These are phyloP conservation scores for Funneliformis mosseae DNA, from an alignment of 192 early-diverging fungal genomes.

Conservation along the genomic window DNA sequence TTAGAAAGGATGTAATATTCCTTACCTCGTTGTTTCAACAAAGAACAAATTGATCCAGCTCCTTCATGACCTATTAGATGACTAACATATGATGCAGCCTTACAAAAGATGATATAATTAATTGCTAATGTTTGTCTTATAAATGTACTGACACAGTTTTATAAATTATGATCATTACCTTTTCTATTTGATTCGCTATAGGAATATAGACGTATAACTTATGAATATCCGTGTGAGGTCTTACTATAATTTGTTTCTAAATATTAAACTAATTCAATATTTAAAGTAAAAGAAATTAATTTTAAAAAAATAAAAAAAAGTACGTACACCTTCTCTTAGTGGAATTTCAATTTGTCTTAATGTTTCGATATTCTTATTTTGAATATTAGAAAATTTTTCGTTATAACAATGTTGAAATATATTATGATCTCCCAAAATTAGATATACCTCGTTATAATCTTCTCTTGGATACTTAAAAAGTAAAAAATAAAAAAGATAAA, in stretches of 20 bases:
- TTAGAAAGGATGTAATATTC: no score
- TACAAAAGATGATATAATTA: not conserved
- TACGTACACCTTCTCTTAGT: slow-evolving; percentile 67
- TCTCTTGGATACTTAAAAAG: slow-evolving; percentile 69
- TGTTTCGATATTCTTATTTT: slow-evolving; percentile 71
- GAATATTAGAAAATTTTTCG: slow-evolving; percentile 77
- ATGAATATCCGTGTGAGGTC: slow-evolving; percentile 81
- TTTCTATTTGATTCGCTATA: slow-evolving; percentile 75
- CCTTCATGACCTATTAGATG: slow-evolving; percentile 94
- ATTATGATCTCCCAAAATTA: no score
- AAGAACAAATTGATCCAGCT: slow-evolving; percentile 80
- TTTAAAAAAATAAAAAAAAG: not conserved
- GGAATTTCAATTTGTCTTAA: slow-evolving; percentile 69
- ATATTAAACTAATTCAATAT: not conserved
- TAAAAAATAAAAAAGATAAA: not conserved
- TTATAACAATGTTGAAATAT: slow-evolving; percentile 63
- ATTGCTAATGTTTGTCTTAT: not conserved
- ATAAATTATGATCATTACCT: slow-evolving; percentile 36
- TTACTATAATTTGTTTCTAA: slow-evolving; percentile 65
- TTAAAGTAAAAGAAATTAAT: no score
- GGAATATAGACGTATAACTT: slow-evolving; percentile 82
- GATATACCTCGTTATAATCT: slow-evolving; percentile 60
- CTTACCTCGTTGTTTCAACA: slow-evolving; percentile 70
- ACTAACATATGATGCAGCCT: slow-evolving; percentile 78
- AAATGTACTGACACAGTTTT: not conserved